Evolutionary conservation across 1,139 yeast species (phyloP).

Genomic region (Yamadazyma dushanensis): DNA sequence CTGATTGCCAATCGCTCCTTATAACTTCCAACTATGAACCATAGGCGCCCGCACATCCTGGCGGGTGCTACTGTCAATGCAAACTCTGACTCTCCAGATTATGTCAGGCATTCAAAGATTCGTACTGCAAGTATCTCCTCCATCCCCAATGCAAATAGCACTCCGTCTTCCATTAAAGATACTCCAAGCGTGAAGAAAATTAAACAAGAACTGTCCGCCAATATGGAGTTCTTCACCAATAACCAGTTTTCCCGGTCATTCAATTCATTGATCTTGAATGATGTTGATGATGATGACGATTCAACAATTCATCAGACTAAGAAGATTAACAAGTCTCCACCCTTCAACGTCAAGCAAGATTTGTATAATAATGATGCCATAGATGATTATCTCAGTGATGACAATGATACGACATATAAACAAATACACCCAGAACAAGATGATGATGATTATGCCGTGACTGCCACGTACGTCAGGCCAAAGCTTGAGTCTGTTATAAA

Average conservation of each 20-base stretch:
- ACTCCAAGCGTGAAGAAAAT: conserved; percentile 13
- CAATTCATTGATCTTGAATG: conserved; percentile 46
- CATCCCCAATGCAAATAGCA: not conserved
- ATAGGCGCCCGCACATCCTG: conserved; percentile 26
- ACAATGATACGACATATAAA: conserved; percentile 7
- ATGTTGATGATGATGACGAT: conserved; percentile 23
- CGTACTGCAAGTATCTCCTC: no score
- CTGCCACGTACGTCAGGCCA: conserved; percentile 10
- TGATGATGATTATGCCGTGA: conserved; percentile 11
- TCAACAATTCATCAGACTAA: conserved; percentile 12
- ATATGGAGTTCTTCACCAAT: conserved; percentile 40
- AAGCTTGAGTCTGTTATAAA: conserved; percentile 30
- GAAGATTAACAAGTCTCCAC: conserved; percentile 43
- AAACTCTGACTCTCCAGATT: no score
- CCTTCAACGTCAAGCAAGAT: conserved; percentile 41
- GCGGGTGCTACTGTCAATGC: conserved; percentile 28
- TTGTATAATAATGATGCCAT: conserved; percentile 24
- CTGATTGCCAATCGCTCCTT: not conserved
- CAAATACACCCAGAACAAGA: conserved; percentile 15
- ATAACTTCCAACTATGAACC: conserved; percentile 17
- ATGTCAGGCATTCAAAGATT: no score
- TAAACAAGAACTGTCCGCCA: conserved; percentile 7
- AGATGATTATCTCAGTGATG: conserved; percentile 19
- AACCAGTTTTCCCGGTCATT: conserved; percentile 46
- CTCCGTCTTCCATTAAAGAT: not conserved